Percentiles rank a stretch among this genome's conserved stretches.
phyloP scores from a whole-genome alignment of 2,329 filamentous ascomycete genomes.

The Pseudocercospora pini-densiflorae region DNA sequence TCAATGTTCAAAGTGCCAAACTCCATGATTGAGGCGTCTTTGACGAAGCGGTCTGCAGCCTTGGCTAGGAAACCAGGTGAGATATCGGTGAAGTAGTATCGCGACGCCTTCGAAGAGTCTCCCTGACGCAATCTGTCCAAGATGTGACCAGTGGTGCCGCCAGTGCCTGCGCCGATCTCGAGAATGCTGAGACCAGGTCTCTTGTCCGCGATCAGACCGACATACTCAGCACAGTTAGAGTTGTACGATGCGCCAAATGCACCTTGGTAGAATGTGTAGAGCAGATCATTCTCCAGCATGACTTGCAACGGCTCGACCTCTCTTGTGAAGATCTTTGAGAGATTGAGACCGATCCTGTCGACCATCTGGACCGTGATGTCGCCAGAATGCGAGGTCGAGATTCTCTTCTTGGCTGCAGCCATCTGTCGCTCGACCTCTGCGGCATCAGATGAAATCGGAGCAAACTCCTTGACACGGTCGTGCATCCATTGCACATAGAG shows the following conservation, averaged over 20 bases:
- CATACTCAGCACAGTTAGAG: conserved; percentile 17
- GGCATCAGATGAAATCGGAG: conserved; percentile 10
- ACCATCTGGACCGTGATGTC: conserved; percentile 17
- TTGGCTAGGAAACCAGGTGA: conserved; percentile 47
- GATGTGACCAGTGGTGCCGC: conserved; percentile 26
- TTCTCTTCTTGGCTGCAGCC: conserved; percentile 13
- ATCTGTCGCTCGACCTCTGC: conserved; percentile 10
- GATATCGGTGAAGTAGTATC: conserved; percentile 54
- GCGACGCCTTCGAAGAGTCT: conserved; percentile 4
- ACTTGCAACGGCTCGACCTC: conserved; percentile 24
- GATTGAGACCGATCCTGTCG: conserved; percentile 16
- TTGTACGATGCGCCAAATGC: conserved; percentile 18
- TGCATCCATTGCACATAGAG: conserved; percentile 18
- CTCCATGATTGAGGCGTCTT: conserved; percentile 13
- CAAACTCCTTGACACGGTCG: conserved; percentile 13
- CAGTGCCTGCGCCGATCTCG: conserved; percentile 54
- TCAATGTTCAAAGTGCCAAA: conserved; percentile 41
- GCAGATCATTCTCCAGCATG: conserved; percentile 23
- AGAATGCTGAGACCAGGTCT: conserved; percentile 50
- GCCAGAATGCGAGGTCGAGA: conserved; percentile 14
- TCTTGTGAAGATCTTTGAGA: conserved; percentile 16
- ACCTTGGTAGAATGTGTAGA: conserved; percentile 22
- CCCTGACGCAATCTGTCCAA: conserved; percentile 6
- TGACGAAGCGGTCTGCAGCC: conserved; percentile 33
- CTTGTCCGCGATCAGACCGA: conserved; percentile 18